Percentiles rank a stretch among this genome's conserved stretches.
Conservation (phyloP, 139 green algal species). For the Chlorella sp. region DNA sequence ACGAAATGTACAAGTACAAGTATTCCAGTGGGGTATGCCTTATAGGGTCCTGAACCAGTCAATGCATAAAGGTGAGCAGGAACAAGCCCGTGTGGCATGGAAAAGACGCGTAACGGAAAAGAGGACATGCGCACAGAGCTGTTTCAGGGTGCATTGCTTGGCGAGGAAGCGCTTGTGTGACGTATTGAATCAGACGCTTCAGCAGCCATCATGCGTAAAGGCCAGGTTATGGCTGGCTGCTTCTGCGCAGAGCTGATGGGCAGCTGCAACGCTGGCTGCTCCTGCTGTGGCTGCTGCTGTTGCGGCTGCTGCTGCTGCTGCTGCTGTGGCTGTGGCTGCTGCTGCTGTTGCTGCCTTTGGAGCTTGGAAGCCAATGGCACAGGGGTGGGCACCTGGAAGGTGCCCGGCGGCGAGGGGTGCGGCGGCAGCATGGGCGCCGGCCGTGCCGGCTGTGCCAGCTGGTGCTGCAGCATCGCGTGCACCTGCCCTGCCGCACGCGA, state of each 20-base stretch:
- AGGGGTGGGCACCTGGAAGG: not conserved
- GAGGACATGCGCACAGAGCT: no score
- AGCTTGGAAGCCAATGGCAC: not conserved
- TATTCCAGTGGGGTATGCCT: no score
- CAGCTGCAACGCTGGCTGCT: not conserved
- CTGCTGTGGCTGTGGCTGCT: slow-evolving; percentile 5
- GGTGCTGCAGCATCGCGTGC: slow-evolving; percentile 21
- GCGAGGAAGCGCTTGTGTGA: no score
- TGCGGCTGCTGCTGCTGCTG: slow-evolving; percentile 32
- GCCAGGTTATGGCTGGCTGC: not conserved
- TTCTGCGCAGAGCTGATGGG: not conserved
- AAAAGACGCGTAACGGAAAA: no score
- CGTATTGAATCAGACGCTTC: no score
- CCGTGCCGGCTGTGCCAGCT: not conserved
- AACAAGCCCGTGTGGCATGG: no score
- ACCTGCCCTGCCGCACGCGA: not conserved
- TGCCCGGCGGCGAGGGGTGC: not conserved
- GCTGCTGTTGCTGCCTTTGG: not conserved
- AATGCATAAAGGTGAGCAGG: no score
- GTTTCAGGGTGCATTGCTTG: no score
- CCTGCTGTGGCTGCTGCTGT: not conserved
- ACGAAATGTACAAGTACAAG: no score
- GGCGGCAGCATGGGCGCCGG: not conserved
- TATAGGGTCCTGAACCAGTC: no score
- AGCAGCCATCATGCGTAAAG: no score